phyloP scores from a whole-genome alignment of 768 basidiomycete species.

The Mycena polygramma region DNA sequence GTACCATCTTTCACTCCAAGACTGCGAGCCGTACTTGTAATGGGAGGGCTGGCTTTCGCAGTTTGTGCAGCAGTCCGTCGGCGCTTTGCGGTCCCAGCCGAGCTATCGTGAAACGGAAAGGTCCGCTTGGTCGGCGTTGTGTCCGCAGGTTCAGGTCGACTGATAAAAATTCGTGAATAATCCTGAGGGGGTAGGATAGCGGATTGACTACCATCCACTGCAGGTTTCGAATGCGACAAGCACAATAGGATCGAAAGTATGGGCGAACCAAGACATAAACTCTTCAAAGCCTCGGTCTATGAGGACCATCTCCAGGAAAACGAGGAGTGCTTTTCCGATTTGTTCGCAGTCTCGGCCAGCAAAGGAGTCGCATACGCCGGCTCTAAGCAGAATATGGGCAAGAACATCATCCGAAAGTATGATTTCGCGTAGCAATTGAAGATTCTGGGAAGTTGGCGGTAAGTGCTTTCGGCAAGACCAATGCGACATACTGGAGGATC shows the following conservation, averaged over 20 bases:
- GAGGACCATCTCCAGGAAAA: conserved; percentile 31
- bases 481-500: conserved; percentile 11
- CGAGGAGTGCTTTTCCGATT: conserved; percentile 16
- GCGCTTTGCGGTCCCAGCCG: conserved; percentile 12
- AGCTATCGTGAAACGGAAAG: not conserved
- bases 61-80: not conserved
- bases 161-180: not conserved
- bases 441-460: conserved; percentile 4
- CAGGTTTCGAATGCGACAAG: conserved; percentile 13
- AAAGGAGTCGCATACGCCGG: conserved; percentile 22
- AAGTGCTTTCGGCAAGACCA: not conserved
- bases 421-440: conserved; percentile 21
- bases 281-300: conserved; percentile 23
- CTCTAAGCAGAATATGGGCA: conserved; percentile 5
- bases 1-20: not conserved
- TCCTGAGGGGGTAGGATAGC: not conserved
- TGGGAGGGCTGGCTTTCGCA: not conserved
- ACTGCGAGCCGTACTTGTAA: conserved; percentile 5
- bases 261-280: conserved; percentile 24
- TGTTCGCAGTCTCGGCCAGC: conserved; percentile 12
- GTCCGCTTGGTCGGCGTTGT: conserved; percentile 7
- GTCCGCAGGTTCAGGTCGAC: not conserved
- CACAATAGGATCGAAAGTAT: conserved; percentile 23
- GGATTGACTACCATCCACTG: not conserved
- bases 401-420: conserved; percentile 27